Percentiles rank a stretch among this genome's conserved stretches.
Evolutionary conservation across 805 yeast genomes (phyloP).

Genomic region (Schizosaccharomyces octosporus): DNA sequence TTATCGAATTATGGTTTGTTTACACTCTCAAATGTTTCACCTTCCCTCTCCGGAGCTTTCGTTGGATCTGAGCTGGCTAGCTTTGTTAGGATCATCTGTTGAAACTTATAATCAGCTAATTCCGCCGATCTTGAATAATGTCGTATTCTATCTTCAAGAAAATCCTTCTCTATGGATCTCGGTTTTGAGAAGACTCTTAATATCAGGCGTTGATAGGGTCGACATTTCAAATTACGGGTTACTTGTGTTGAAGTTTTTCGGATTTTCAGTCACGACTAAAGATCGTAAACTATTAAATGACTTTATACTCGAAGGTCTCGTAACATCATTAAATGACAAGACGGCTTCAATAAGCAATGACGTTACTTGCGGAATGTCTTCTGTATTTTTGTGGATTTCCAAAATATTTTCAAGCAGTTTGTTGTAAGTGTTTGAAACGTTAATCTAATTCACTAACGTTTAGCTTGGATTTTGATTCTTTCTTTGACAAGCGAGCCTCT

Average conservation of each 20-base stretch:
- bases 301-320: not conserved
- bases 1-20: not conserved
- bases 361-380: not conserved
- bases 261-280: not conserved
- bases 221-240: not conserved
- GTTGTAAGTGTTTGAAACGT: not conserved
- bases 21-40: not conserved
- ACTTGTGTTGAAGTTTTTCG: not conserved
- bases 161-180: not conserved
- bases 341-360: too few species aligned
- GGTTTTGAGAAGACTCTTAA: not conserved
- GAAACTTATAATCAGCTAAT: not conserved
- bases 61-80: not conserved
- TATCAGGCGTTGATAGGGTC: not conserved
- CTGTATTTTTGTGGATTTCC: not conserved
- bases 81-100: not conserved
- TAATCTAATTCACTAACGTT: not conserved
- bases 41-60: not conserved
- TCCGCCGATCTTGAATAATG: not conserved
- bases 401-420: not conserved
- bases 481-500: not conserved
- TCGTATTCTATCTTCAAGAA: not conserved
- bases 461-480: not conserved
- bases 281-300: not conserved
- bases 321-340: not conserved